phyloP scores from a whole-genome alignment of 1,284 basidiomycete species.

The Ustilago loliicola region DNA sequence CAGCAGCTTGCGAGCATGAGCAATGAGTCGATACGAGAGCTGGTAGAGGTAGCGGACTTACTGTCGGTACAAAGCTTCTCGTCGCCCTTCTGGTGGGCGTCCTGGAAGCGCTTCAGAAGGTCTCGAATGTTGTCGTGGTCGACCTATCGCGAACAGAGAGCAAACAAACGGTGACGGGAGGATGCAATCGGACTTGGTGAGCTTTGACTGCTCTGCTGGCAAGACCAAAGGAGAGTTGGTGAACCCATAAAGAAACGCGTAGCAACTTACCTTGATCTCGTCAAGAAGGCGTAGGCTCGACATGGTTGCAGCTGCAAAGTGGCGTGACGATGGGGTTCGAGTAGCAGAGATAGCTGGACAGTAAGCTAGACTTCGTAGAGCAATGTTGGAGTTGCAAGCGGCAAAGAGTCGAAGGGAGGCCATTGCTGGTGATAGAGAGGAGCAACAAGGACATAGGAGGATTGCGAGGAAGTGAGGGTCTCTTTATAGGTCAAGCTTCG shows the following conservation, averaged over 20 bases:
- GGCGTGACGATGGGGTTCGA: slow-evolving; percentile 1
- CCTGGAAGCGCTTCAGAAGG: slow-evolving; percentile 37
- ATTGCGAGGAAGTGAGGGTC: not conserved
- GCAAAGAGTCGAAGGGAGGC: slow-evolving; percentile 20
- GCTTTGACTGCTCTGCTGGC: too few species aligned
- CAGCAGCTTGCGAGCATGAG: not conserved
- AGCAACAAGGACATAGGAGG: not conserved
- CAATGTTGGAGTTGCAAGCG: not conserved
- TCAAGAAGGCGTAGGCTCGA: slow-evolving; percentile 17
- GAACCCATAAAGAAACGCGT: too few species aligned
- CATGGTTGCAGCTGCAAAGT: slow-evolving; percentile 26
- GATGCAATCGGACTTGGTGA: too few species aligned
- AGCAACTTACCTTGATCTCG: slow-evolving; percentile 41
- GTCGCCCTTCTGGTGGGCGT: slow-evolving; percentile 20
- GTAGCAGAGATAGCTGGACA: not conserved
- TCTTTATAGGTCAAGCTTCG: not conserved
- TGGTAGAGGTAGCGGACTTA: not conserved
- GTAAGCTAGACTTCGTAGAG: slow-evolving; percentile 9
- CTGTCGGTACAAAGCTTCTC: slow-evolving; percentile 38
- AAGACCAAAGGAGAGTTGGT: too few species aligned
- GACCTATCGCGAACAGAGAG: too few species aligned
- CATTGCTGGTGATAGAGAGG: slow-evolving; percentile 4
- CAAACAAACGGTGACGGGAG: too few species aligned
- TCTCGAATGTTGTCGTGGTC: slow-evolving; percentile 60
- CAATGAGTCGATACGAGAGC: too few species aligned